Percentiles rank a stretch among this genome's conserved stretches.
Evolutionary conservation across 495 filamentous ascomycete species (phyloP).

Genomic region (Hypoxylon trugodes): DNA sequence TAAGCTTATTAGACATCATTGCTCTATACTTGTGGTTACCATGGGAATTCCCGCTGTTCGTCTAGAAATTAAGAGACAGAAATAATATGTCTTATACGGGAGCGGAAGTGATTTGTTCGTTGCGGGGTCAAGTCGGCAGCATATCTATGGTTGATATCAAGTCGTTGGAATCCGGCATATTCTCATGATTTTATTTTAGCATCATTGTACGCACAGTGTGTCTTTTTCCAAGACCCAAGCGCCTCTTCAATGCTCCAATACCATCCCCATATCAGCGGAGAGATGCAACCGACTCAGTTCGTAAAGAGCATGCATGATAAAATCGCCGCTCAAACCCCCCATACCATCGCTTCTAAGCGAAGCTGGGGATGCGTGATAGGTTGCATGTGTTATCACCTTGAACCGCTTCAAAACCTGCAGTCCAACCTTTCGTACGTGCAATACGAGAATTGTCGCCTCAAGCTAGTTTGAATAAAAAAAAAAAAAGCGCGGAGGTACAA

Average conservation of each 20-base stretch:
- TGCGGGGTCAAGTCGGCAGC: constrained; percentile 27
- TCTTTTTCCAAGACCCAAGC: not conserved
- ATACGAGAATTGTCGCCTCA: constrained; percentile 36
- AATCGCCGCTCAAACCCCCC: constrained; percentile 22
- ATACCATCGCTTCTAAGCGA: constrained; percentile 31
- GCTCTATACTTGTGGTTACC: constrained; percentile 8
- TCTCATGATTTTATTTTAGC: not conserved
- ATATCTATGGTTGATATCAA: constrained; percentile 15
- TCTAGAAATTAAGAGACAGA: constrained; percentile 7
- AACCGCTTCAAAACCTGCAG: constrained; percentile 33
- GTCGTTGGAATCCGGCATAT: constrained; percentile 2
- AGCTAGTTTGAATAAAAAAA: too few species aligned
- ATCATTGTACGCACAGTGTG: not conserved
- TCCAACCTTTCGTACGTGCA: constrained; percentile 31
- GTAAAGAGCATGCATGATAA: constrained; percentile 28
- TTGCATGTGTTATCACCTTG: constrained; percentile 34
- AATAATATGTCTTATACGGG: constrained; percentile 9
- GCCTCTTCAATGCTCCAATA: too few species aligned
- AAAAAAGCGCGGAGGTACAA: constrained; percentile 8
- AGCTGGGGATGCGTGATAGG: constrained; percentile 13
- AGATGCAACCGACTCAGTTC: constrained; percentile 1
- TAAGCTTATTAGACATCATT: constrained; percentile 19
- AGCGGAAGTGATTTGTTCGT: constrained; percentile 16
- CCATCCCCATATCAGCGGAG: not conserved
- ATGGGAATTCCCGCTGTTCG: constrained; percentile 13